Conservation (phyloP, 805 yeast genomes). For the Starmerella bombi region DNA sequence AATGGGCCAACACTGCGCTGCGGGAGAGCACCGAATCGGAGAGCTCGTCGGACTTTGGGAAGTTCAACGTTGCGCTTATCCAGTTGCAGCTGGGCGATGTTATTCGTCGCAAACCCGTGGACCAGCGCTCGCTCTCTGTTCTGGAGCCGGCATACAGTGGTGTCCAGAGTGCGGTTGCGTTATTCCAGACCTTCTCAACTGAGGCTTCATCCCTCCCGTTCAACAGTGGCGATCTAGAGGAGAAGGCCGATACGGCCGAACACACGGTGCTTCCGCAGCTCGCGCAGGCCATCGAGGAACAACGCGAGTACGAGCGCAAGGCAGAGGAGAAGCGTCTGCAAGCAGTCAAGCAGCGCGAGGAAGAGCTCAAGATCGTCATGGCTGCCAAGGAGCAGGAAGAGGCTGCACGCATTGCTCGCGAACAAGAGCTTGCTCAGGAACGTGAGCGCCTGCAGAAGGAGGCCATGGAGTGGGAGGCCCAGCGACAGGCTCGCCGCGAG, state of each 20-base stretch:
- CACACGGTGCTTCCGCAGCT: slow-evolving; percentile 61
- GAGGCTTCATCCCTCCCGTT: slow-evolving; percentile 56
- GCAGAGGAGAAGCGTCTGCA: slow-evolving; percentile 51
- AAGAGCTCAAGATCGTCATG: slow-evolving; percentile 36
- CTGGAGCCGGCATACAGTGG: slow-evolving; percentile 44
- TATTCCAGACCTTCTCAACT: slow-evolving; percentile 30
- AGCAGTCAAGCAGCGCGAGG: slow-evolving; percentile 55
- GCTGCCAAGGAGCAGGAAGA: slow-evolving; percentile 25
- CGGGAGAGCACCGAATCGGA: slow-evolving; percentile 34
- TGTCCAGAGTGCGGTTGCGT: slow-evolving; percentile 30
- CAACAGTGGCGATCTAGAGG: slow-evolving; percentile 63
- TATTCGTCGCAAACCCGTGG: slow-evolving; percentile 46
- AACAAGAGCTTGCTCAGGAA: slow-evolving; percentile 25
- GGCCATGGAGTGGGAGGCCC: slow-evolving; percentile 28
- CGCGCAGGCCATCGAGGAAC: slow-evolving; percentile 57
- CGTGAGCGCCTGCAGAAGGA: slow-evolving; percentile 25
- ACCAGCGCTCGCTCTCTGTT: slow-evolving; percentile 49
- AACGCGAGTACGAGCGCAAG: slow-evolving; percentile 41
- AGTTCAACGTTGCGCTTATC: slow-evolving; percentile 71
- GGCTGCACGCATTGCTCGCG: slow-evolving; percentile 23
- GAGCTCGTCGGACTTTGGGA: slow-evolving; percentile 35
- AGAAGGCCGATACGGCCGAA: slow-evolving; percentile 76
- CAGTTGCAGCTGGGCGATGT: slow-evolving; percentile 80
- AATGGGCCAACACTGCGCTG: slow-evolving; percentile 37
- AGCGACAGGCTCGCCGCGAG: slow-evolving; percentile 25